Evolutionary conservation across 177 flowering plant species (phyloP).

Genomic region (Vitis hybrid): DNA sequence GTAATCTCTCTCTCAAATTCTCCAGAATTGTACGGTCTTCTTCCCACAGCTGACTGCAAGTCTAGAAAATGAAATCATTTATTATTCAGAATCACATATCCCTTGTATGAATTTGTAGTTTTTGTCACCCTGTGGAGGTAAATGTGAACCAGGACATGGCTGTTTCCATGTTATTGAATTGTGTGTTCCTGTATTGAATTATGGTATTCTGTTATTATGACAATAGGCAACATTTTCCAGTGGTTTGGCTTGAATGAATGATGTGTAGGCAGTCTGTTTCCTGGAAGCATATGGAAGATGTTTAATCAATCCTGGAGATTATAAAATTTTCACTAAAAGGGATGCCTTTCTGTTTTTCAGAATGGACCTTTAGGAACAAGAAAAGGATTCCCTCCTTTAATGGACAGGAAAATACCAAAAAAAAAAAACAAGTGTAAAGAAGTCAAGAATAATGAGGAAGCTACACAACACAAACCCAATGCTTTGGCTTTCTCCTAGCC

Average conservation of each 20-base stretch:
- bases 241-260: too few species aligned
- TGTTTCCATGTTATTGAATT: not conserved
- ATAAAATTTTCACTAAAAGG: not conserved
- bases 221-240: too few species aligned
- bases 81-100: not conserved
- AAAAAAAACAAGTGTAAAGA: not conserved
- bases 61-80: not conserved
- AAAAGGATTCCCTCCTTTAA: slow-evolving; percentile 8
- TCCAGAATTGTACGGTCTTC: not conserved
- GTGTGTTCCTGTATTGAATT: not conserved
- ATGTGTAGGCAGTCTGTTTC: too few species aligned
- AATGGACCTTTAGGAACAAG: slow-evolving; percentile 7
- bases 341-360: slow-evolving; percentile 4
- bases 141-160: not conserved
- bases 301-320: too few species aligned
- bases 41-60: not conserved
- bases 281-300: too few species aligned
- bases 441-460: slow-evolving; percentile 13
- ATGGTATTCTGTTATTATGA: too few species aligned
- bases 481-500: not conserved
- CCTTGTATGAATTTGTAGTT: not conserved
- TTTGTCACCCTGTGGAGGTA: not conserved
- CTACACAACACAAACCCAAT: not conserved
- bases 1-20: not conserved
- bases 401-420: not conserved